phyloP scores from a whole-genome alignment of 306 rosid species.

The Crataegus laevigata region DNA sequence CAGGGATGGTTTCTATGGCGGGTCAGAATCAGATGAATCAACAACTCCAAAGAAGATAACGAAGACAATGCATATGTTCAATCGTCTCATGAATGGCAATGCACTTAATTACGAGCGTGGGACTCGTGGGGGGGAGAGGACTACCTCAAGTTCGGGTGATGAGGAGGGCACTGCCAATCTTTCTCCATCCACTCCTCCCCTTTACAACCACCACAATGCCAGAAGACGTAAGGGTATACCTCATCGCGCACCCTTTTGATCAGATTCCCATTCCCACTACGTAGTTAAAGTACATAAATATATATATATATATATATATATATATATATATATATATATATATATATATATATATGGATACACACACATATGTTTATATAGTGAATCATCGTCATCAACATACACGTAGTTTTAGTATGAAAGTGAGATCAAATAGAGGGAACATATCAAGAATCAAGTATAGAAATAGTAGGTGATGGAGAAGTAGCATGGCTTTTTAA shows the following conservation, averaged over 20 bases:
- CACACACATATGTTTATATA: background rate
- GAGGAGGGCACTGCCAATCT: constrained; percentile 17
- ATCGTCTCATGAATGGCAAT: constrained; percentile 15
- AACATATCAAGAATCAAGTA: background rate
- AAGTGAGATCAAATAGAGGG: background rate
- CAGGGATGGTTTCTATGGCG: constrained; percentile 4
- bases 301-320: background rate
- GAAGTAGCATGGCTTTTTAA: background rate
- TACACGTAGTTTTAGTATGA: background rate
- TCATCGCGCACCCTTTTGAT: constrained; percentile 41
- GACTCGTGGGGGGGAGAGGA: background rate
- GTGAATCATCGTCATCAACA: background rate
- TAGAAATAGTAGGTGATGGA: background rate
- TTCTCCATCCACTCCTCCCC: constrained; percentile 36
- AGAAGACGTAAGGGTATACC: constrained; percentile 46
- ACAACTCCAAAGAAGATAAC: constrained; percentile 25
- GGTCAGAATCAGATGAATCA: constrained; percentile 37
- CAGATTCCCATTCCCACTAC: background rate
- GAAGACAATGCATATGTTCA: constrained; percentile 15
- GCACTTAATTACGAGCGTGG: background rate
- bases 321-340: background rate
- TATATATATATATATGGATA: background rate
- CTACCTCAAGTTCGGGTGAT: constrained; percentile 7
- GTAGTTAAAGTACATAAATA: background rate
- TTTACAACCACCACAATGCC: constrained; percentile 37